phyloP scores from a whole-genome alignment of 805 yeast species.

The Saccharomycopsis sp. region DNA sequence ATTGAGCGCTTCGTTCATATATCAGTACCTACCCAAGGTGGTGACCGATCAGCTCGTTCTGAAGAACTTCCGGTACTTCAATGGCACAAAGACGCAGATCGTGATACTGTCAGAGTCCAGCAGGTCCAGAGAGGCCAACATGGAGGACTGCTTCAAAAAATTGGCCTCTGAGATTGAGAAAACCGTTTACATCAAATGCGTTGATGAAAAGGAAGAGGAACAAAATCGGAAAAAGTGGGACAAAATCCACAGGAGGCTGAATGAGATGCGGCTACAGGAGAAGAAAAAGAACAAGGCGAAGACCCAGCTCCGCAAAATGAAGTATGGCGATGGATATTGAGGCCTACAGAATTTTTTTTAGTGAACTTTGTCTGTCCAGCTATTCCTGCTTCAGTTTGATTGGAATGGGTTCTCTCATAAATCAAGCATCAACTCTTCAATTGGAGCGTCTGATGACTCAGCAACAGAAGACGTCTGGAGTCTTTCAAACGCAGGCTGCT shows the following conservation, averaged over 20 bases:
- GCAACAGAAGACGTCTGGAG: constrained; percentile 1
- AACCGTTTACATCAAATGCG: constrained; percentile 37
- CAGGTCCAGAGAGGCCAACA: constrained; percentile 51
- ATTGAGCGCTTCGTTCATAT: constrained; percentile 40
- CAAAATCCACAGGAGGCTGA: constrained; percentile 27
- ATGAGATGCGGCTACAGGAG: constrained; percentile 28
- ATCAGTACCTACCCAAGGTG: constrained; percentile 38
- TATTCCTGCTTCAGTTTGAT: not conserved
- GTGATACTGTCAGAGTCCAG: constrained; percentile 52
- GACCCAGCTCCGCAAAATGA: constrained; percentile 23
- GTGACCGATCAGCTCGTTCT: constrained; percentile 34
- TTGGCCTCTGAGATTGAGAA: constrained; percentile 43
- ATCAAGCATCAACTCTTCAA: constrained; percentile 10
- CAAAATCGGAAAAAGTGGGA: constrained; percentile 43
- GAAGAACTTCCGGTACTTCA: constrained; percentile 41
- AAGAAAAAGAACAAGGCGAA: constrained; percentile 27
- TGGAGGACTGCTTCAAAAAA: constrained; percentile 51
- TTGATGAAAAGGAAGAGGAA: constrained; percentile 38
- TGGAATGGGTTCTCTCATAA: constrained; percentile 5
- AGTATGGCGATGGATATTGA: constrained; percentile 1
- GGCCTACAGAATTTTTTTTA: not conserved
- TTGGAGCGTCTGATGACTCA: constrained; percentile 1
- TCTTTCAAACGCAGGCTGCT: constrained; percentile 1
- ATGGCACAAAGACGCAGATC: constrained; percentile 42
- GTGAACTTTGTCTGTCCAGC: not conserved